Conservation (phyloP, 495 filamentous ascomycete genomes). For the Aspergillus funiculosus region DNA sequence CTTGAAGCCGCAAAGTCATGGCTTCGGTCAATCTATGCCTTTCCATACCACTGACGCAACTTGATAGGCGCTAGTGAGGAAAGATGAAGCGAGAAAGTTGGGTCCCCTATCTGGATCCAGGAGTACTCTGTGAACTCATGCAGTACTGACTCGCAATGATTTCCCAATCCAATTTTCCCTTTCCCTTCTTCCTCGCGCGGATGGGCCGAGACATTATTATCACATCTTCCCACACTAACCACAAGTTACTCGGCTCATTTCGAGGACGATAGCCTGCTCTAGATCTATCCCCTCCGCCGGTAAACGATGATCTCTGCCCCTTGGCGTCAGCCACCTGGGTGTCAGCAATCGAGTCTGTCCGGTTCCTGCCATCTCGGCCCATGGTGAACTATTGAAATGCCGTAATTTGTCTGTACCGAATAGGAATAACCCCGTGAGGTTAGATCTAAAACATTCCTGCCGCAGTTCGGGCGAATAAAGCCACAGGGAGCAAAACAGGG, state of each 20-base stretch:
- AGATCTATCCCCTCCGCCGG: constrained; percentile 8
- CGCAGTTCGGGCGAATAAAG: not conserved
- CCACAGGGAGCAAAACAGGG: constrained; percentile 5
- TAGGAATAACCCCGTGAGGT: constrained; percentile 15
- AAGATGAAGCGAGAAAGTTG: too few species aligned
- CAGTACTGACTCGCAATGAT: constrained; percentile 3
- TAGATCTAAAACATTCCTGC: not conserved
- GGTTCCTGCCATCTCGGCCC: not conserved
- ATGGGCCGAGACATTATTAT: too few species aligned
- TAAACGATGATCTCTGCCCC: constrained; percentile 11
- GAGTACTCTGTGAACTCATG: not conserved
- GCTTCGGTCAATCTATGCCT: too few species aligned
- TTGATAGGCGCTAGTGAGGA: too few species aligned
- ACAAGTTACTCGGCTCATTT: constrained; percentile 10
- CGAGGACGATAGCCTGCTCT: constrained; percentile 10
- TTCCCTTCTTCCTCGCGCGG: too few species aligned
- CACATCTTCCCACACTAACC: constrained; percentile 6
- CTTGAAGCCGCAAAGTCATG: too few species aligned
- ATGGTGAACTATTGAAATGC: constrained; percentile 11
- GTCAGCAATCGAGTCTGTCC: constrained; percentile 2
- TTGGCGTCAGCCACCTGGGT: not conserved
- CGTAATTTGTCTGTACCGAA: constrained; percentile 15
- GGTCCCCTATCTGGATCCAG: not conserved
- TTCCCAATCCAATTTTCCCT: not conserved
- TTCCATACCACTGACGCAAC: too few species aligned